Evolutionary conservation across 2,329 filamentous ascomycete species (phyloP).

Genomic region (Atkinsonella hypoxylon): DNA sequence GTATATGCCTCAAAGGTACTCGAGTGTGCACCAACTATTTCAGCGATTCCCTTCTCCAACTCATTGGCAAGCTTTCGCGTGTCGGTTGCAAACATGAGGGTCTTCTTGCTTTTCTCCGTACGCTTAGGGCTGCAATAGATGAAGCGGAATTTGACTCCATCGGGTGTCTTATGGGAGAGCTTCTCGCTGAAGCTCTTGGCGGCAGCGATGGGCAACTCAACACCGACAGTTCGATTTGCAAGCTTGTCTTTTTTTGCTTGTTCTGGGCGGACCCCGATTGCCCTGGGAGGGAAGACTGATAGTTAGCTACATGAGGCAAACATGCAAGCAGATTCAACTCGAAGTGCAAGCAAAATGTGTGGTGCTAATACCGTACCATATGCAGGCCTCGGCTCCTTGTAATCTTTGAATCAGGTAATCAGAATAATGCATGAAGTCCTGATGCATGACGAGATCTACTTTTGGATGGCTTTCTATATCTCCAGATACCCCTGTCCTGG

Average conservation of each 20-base stretch:
- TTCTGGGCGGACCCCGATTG: constrained; percentile 30
- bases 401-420: constrained; percentile 21
- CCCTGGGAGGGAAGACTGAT: constrained; percentile 16
- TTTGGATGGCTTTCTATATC: constrained; percentile 34
- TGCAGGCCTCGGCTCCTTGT: constrained; percentile 45
- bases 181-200: constrained; percentile 39
- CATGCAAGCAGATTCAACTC: too few species aligned
- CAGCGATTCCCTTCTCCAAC: constrained; percentile 26
- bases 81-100: constrained; percentile 24
- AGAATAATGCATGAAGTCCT: constrained; percentile 42
- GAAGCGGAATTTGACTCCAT: constrained; percentile 27
- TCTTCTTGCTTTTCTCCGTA: constrained; percentile 22
- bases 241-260: constrained; percentile 35
- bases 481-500: constrained; percentile 32
- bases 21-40: constrained; percentile 22
- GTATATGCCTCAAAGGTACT: constrained; percentile 24
- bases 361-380: constrained; percentile 38
- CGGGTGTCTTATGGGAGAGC: constrained; percentile 19
- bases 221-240: constrained; percentile 36
- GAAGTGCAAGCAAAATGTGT: too few species aligned
- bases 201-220: constrained; percentile 47
- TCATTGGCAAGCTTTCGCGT: constrained; percentile 26
- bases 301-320: background rate
- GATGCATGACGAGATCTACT: constrained; percentile 34
- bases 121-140: constrained; percentile 29